Evolutionary conservation across 306 rosid genomes (phyloP).

Genomic region (Comarum palustre): DNA sequence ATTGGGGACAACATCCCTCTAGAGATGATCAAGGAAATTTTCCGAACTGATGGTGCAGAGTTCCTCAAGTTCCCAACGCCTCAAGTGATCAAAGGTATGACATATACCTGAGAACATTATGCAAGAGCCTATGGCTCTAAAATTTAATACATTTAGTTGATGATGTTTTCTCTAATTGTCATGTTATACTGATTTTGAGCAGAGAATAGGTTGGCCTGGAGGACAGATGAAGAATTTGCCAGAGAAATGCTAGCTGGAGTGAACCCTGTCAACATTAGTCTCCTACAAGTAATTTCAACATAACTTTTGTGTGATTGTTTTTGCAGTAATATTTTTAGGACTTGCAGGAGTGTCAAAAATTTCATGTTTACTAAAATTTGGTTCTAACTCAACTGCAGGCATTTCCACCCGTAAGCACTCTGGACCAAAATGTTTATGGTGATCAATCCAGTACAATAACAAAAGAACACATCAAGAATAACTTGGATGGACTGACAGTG

Average conservation of each 20-base stretch:
- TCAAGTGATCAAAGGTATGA: conserved; percentile 68
- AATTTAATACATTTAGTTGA: neutral
- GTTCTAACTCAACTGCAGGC: conserved; percentile 35
- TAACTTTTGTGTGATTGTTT: neutral
- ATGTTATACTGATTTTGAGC: conserved; percentile 23
- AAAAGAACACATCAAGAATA: conserved; percentile 37
- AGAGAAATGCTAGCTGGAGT: conserved; percentile 75
- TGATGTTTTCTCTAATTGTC: neutral
- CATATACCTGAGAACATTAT: neutral
- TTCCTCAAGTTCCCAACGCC: conserved; percentile 60
- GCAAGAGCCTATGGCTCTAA: neutral
- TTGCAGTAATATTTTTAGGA: neutral
- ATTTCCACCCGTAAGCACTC: conserved; percentile 68
- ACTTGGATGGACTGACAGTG: conserved; percentile 53
- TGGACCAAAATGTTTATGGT: conserved; percentile 52
- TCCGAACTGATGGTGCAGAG: conserved; percentile 54
- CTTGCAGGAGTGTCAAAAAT: neutral
- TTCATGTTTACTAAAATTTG: neutral
- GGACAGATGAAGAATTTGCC: conserved; percentile 76
- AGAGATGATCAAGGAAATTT: conserved; percentile 60
- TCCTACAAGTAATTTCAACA: conserved; percentile 48
- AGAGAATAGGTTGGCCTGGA: conserved; percentile 62
- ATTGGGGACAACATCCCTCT: conserved; percentile 50
- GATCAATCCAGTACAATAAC: conserved; percentile 53
- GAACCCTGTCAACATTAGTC: conserved; percentile 52